Evolutionary conservation across 306 rosid genomes (phyloP).

Genomic region (Lupinus albus): DNA sequence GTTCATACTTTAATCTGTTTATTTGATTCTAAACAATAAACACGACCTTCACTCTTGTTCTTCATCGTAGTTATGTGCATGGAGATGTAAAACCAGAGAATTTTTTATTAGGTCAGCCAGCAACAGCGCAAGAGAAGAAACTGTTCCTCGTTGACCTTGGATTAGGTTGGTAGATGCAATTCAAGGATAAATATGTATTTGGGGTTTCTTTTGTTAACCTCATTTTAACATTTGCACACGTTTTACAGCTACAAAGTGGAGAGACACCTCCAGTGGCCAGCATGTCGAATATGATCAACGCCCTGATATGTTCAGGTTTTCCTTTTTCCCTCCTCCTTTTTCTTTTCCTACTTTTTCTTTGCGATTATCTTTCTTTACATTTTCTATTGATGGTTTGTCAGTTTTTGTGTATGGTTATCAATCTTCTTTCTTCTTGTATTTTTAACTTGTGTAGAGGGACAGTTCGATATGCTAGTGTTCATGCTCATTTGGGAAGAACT

Average conservation of each 20-base stretch:
- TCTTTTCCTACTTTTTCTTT: no score
- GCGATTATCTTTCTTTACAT: no score
- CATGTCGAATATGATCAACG: slow-evolving; percentile 97
- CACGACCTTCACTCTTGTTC: slow-evolving; percentile 8
- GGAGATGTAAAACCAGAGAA: slow-evolving; percentile 98
- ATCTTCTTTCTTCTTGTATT: slow-evolving; percentile 2
- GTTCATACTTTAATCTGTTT: slow-evolving; percentile 3
- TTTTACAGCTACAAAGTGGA: slow-evolving; percentile 89
- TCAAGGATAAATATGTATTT: slow-evolving; percentile 16
- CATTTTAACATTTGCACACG: background rate
- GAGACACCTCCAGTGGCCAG: slow-evolving; percentile 69
- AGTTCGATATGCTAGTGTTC: slow-evolving; percentile 96
- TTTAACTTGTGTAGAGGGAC: slow-evolving; percentile 66
- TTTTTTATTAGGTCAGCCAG: slow-evolving; percentile 96
- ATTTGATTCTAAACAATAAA: background rate
- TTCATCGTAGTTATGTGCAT: slow-evolving; percentile 72
- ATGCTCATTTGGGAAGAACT: slow-evolving; percentile 97
- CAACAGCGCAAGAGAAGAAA: slow-evolving; percentile 86
- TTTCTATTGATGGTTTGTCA: slow-evolving; percentile 41
- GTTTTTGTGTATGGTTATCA: slow-evolving; percentile 26
- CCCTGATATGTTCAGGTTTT: slow-evolving; percentile 94
- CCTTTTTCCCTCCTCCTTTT: slow-evolving; percentile 1
- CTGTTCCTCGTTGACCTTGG: slow-evolving; percentile 96
- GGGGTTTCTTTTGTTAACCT: slow-evolving; percentile 26
- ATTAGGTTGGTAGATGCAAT: slow-evolving; percentile 60